Evolutionary conservation across 129 eudicot genomes (phyloP), one percentile per base, ranked within the genome.

Genomic region (Artemisia tridentata): DNA sequence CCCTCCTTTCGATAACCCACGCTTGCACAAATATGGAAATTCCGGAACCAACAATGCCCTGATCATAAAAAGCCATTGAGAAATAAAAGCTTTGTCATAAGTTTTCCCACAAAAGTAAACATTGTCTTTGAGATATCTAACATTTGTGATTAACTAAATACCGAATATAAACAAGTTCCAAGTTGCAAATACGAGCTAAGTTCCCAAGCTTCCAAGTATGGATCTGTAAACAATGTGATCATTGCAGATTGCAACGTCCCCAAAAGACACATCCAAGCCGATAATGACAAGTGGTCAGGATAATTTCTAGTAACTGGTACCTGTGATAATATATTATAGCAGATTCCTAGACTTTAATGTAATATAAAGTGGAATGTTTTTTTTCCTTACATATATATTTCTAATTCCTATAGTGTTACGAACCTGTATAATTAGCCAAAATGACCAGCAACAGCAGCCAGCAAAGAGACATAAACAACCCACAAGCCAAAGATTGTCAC

Each of bases 341-440:
- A 10, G 17, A 3, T 58, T 3, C 13, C 13, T 58, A 4, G 27
- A 58, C 38, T 20, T 21, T 25, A 59, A 12, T 13, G 9, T 12
- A 57, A 3, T 57, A 11, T 15, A 21, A 21, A 38, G 9, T 38
- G 11, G 1, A 38, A 34, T 38, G 45, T 38, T 7, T 7, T 38
- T 38, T 1, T 7, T 38, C 2, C 10, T 38, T 38, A 1, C 45
- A 38, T 7, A 38, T 38, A 7, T 38, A 7, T 8, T 7, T 38
- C 11, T 38, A 7, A 1, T 38, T 38, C 0, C 0, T 38, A 38
- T 38, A 38, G 45, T 38, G 11, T 31, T 15, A 16, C 29, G 11
- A 80, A 92, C 98, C 96, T 88, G 98, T 63, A 89, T 71, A 75
- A 92, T 81, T 20, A 92, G 86, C 95, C 95, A 92, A 68, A 83